phyloP scores from a whole-genome alignment of 495 filamentous ascomycete species.

The Neurospora sp. region DNA sequence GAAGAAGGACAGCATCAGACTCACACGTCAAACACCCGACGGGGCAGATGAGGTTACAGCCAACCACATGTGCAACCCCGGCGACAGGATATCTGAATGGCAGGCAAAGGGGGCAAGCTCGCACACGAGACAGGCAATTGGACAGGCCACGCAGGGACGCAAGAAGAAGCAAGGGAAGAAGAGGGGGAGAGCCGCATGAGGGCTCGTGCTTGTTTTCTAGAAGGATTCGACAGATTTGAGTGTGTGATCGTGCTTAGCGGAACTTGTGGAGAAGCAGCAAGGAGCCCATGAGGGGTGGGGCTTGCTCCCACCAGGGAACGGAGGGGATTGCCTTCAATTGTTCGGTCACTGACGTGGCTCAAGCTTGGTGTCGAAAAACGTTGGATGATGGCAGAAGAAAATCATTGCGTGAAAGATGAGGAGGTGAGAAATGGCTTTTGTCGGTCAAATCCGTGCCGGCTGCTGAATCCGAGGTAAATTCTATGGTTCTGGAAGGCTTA shows the following conservation, averaged over 20 bases:
- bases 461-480: background rate
- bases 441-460: background rate
- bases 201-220: slow-evolving; percentile 27
- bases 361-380: background rate
- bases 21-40: slow-evolving; percentile 11
- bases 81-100: background rate
- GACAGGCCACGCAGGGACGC: background rate
- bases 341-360: background rate
- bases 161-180: background rate
- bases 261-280: slow-evolving; percentile 15
- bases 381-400: background rate
- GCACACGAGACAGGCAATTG: background rate
- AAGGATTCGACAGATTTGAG: slow-evolving; percentile 21
- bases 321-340: slow-evolving; percentile 1
- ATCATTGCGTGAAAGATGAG: background rate
- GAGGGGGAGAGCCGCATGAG: slow-evolving; percentile 2
- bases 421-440: background rate
- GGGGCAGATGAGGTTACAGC: background rate
- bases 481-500: background rate
- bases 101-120: background rate
- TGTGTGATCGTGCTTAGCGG: slow-evolving; percentile 17
- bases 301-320: slow-evolving; percentile 9
- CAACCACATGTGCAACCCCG: slow-evolving; percentile 2
- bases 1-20: slow-evolving; percentile 14
- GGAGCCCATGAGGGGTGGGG: slow-evolving; percentile 8